These are phyloP conservation scores for Talaromyces nanjingensis DNA, from an alignment of 495 filamentous ascomycete genomes.

Conservation along the genomic window DNA sequence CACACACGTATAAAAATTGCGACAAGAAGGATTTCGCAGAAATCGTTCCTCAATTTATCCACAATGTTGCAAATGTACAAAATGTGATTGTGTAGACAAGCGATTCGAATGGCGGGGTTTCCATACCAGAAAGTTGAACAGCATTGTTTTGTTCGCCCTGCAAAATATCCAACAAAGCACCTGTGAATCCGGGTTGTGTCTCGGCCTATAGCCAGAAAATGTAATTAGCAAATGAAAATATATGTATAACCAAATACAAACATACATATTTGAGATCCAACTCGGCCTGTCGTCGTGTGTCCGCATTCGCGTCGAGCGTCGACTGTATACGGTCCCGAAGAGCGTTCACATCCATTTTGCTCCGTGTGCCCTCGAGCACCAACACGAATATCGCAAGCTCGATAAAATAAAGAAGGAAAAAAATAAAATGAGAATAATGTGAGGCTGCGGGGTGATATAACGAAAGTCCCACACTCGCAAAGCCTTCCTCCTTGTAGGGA, in stretches of 20 bases:
- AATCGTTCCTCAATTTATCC: background rate
- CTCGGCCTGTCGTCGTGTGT: conserved; percentile 79
- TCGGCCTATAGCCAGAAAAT: conserved; percentile 61
- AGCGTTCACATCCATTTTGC: conserved; percentile 76
- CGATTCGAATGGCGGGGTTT: conserved; percentile 5
- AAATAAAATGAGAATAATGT: background rate
- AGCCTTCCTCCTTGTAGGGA: background rate
- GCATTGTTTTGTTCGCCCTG: conserved; percentile 77
- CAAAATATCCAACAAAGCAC: conserved; percentile 84
- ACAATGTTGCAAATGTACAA: background rate
- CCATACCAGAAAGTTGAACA: conserved; percentile 80
- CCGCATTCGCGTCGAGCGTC: conserved; percentile 80
- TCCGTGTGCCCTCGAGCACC: conserved; percentile 28
- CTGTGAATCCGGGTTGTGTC: conserved; percentile 79
- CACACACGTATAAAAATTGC: conserved; percentile 9
- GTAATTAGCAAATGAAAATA: conserved; percentile 9
- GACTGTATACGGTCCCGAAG: conserved; percentile 82
- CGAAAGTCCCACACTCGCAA: background rate
- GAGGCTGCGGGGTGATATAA: background rate
- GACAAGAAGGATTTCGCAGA: conserved; percentile 5
- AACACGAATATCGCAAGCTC: conserved; percentile 12
- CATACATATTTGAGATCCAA: conserved; percentile 89
- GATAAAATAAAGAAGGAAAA: background rate
- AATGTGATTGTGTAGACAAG: background rate
- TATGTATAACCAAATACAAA: conserved; percentile 5